phyloP scores from a whole-genome alignment of 495 filamentous ascomycete species.

The Talaromyces nanjingensis region DNA sequence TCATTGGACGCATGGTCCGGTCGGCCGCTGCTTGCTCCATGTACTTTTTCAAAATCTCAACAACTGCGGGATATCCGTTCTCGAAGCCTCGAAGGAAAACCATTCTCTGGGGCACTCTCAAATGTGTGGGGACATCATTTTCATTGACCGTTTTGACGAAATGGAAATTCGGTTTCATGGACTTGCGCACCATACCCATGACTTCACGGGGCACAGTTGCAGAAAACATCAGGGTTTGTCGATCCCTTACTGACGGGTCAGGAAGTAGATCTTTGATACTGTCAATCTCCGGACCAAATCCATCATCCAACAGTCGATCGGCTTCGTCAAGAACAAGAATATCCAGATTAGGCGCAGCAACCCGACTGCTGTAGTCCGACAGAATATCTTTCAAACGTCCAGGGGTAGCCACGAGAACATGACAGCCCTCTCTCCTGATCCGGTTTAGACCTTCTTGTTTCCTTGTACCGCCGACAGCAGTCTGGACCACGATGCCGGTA shows the following conservation, averaged over 20 bases:
- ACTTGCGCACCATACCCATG: conserved; percentile 62
- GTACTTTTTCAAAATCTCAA: conserved; percentile 64
- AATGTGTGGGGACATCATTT: conserved; percentile 77
- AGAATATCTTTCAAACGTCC: conserved; percentile 84
- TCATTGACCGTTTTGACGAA: conserved; percentile 76
- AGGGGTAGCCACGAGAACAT: conserved; percentile 85
- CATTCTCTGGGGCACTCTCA: conserved; percentile 70
- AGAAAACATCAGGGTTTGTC: conserved; percentile 91
- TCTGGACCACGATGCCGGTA: conserved; percentile 71
- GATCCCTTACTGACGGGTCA: conserved; percentile 46
- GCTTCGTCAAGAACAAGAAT: conserved; percentile 92
- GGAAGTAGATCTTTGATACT: conserved; percentile 65
- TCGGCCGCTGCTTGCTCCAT: conserved; percentile 24
- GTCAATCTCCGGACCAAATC: conserved; percentile 73
- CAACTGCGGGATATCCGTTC: conserved; percentile 66
- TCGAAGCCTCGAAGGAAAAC: conserved; percentile 59
- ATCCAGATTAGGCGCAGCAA: conserved; percentile 66
- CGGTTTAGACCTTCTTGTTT: conserved; percentile 55
- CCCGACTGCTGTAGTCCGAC: conserved; percentile 53
- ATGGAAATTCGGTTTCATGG: conserved; percentile 67
- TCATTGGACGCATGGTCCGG: conserved; percentile 59
- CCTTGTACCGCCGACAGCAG: conserved; percentile 81
- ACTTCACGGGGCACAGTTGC: conserved; percentile 85
- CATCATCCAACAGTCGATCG: conserved; percentile 83
- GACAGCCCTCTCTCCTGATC: conserved; percentile 70